A percentile compares a stretch with the other conserved stretches of the same genome.
Conservation (phyloP, 2,329 filamentous ascomycete genomes). For the Aspergillus sp. region DNA sequence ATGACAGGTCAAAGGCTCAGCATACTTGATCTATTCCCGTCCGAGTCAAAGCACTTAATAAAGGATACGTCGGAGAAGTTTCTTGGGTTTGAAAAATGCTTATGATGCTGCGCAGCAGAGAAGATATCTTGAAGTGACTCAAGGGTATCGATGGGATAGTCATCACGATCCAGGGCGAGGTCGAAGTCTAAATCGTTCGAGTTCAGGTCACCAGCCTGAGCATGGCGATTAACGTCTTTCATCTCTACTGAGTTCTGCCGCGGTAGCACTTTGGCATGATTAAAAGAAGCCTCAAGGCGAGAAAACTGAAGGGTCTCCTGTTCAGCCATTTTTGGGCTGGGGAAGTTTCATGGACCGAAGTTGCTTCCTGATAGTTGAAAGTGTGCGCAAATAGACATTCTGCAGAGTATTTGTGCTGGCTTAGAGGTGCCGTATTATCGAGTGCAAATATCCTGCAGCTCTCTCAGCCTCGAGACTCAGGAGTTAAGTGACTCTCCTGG, state of each 20-base stretch:
- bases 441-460: background rate
- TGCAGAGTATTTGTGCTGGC: background rate
- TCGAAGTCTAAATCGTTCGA: slow-evolving; percentile 17
- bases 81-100: slow-evolving; percentile 9
- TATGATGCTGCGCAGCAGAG: slow-evolving; percentile 15
- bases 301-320: slow-evolving; percentile 8
- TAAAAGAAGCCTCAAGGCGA: slow-evolving; percentile 14
- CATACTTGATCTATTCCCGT: background rate
- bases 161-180: slow-evolving; percentile 3
- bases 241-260: slow-evolving; percentile 14
- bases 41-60: slow-evolving; percentile 12
- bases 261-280: slow-evolving; percentile 8
- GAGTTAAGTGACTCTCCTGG: no score
- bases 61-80: slow-evolving; percentile 16
- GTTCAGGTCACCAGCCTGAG: slow-evolving; percentile 4
- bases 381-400: background rate
- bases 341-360: background rate
- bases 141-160: slow-evolving; percentile 15
- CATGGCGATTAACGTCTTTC: slow-evolving; percentile 16
- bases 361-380: background rate
- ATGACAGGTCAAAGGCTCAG: background rate
- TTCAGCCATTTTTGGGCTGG: background rate
- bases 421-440: background rate
- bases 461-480: no score
- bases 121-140: slow-evolving; percentile 20